These are phyloP conservation scores for Ceratonia siliqua DNA, from an alignment of 306 rosid genomes.

Conservation along the genomic window DNA sequence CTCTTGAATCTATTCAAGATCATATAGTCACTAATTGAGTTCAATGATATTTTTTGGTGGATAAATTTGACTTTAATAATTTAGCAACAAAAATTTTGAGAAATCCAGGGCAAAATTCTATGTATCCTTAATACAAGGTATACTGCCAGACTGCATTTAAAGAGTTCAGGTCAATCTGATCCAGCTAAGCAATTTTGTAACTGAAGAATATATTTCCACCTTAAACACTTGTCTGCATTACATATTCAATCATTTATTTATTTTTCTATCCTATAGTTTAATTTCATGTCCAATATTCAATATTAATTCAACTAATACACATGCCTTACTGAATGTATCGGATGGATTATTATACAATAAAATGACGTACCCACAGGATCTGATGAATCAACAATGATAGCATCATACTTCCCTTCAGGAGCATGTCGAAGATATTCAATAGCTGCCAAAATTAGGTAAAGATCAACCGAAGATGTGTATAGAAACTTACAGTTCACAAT, in stretches of 20 bases:
- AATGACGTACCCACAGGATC: constrained; percentile 86
- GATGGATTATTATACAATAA: constrained; percentile 12
- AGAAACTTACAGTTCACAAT: background rate
- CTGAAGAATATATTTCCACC: background rate
- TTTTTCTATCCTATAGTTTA: background rate
- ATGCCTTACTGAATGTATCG: background rate
- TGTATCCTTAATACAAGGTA: background rate
- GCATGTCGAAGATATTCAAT: constrained; percentile 67
- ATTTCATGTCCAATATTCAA: background rate
- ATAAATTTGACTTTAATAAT: background rate
- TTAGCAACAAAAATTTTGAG: background rate
- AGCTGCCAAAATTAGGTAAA: constrained; percentile 54
- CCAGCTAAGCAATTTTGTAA: constrained; percentile 10
- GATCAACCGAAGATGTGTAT: constrained; percentile 16
- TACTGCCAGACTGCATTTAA: background rate
- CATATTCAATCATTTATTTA: background rate
- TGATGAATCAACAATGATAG: constrained; percentile 93
- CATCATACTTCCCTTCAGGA: constrained; percentile 83
- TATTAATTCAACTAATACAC: background rate
- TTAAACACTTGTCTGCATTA: constrained; percentile 20
- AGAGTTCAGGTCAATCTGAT: constrained; percentile 10
- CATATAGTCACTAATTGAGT: background rate
- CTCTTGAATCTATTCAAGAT: background rate
- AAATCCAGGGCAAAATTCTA: background rate
- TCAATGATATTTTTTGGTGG: background rate